phyloP scores from a whole-genome alignment of 768 basidiomycete species.

The Symmetrospora coprosmae region DNA sequence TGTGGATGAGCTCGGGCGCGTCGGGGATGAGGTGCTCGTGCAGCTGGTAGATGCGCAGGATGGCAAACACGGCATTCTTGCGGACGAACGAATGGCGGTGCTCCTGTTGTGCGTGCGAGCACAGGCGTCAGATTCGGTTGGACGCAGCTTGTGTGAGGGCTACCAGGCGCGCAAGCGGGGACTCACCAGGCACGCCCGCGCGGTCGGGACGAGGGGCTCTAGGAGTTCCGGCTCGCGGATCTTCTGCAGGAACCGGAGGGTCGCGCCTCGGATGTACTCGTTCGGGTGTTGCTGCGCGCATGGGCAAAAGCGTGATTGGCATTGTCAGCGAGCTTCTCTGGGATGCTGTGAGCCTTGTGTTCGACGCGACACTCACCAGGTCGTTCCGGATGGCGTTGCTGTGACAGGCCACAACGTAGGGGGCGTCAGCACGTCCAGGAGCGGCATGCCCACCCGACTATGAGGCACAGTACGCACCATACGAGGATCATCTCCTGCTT shows the following conservation, averaged over 20 bases:
- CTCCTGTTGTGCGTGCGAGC: slow-evolving; percentile 43
- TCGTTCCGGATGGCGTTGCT: slow-evolving; percentile 97
- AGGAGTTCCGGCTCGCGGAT: slow-evolving; percentile 82
- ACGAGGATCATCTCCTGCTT: slow-evolving; percentile 99
- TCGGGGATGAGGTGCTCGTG: slow-evolving; percentile 92
- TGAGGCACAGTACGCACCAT: slow-evolving; percentile 50
- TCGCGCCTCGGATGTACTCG: slow-evolving; percentile 97
- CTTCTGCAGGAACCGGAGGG: slow-evolving; percentile 89
- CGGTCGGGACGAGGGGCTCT: slow-evolving; percentile 87
- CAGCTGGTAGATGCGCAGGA: slow-evolving; percentile 84
- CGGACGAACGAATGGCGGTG: slow-evolving; percentile 95
- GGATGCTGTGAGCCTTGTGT: background rate
- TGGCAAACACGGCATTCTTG: slow-evolving; percentile 93
- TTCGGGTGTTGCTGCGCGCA: slow-evolving; percentile 82
- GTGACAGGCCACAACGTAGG: slow-evolving; percentile 25
- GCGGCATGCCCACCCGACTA: background rate
- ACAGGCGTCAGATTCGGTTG: background rate
- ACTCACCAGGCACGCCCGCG: slow-evolving; percentile 63
- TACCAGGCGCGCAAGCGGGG: background rate
- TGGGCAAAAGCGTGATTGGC: background rate
- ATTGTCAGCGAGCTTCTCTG: background rate
- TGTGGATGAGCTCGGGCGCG: slow-evolving; percentile 85
- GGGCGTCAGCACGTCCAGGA: too few relatives aligned
- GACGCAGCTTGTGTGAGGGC: background rate
- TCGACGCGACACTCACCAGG: slow-evolving; percentile 65